Percentiles rank a stretch among this genome's conserved stretches.
Evolutionary conservation across 176 grass and related monocot genomes (phyloP).

Genomic region (bread wheat (Triticum aestivum)): IWGSC_CS_RefSeq_v2.1 NC_057794.1:419848645-419849144

Average conservation of each 20-base stretch:
- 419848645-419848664: slow-evolving; percentile 21
- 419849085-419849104: not conserved
- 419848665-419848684: not conserved
- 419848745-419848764: not conserved
- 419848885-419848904: not conserved
- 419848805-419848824: not conserved
- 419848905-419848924: not conserved
- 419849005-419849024: not conserved
- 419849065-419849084: not conserved
- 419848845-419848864: not conserved
- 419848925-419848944: slow-evolving; percentile 10
- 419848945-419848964: not conserved
- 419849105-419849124: not conserved
- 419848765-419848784: not conserved
- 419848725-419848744: not conserved
- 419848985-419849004: not conserved
- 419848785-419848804: slow-evolving; percentile 13
- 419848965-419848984: slow-evolving; percentile 22
- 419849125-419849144: not conserved
- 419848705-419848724: not conserved
- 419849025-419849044: not conserved
- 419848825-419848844: slow-evolving; percentile 2
- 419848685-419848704: not conserved
- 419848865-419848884: not conserved
- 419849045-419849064: not conserved